Base-by-base conservation (phyloP, 129 eudicot species). In the Tanacetum coccineum region DNA sequence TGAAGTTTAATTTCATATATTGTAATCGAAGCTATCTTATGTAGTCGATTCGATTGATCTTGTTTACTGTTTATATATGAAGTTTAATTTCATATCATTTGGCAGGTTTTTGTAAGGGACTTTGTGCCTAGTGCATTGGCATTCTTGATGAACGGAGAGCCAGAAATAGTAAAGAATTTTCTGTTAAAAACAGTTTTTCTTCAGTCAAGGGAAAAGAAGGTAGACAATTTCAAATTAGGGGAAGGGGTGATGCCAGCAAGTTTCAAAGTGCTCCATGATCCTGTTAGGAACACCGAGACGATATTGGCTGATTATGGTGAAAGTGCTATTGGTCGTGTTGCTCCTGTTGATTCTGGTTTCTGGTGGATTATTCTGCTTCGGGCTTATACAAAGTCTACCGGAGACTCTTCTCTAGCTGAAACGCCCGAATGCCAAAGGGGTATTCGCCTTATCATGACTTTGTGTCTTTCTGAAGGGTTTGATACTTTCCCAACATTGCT, bases 161-260 rank as follows among this genome's bases (percentile, higher is more conserved):
- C 96, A 2, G 96, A 86, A 45, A 85, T 93, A 56, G 99, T 89
- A 12, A 93, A 87, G 69, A 89, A 93, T 26, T 93, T 93, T 76
- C 80, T 93, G 11, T 67, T 86, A 47, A 93, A 86, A 76, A 87
- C 99, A 9, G 83, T 89, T 12, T 82, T 93, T 39, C 91, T 93
- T 48, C 99, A 93, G 63, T 89, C 99, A 10, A 86, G 99, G 70
- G 99, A 93, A 69, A 93, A 93, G 18, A 93, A 79, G 78, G 90
- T 93, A 4, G 99, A 93, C 68, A 80, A 82, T 15, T 93, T 93
- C 79, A 86, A 87, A 71, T 72, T 93, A 76, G 99, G 96, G 4
- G 96, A 87, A 60, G 99, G 99, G 49, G 99, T 93, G 44, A 86
- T 93, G 96, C 99, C 99, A 2, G 99, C 96, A 30, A 93, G 99